phyloP scores from a whole-genome alignment of 1,284 basidiomycete species.

The Cystobasidium pallidum region DNA sequence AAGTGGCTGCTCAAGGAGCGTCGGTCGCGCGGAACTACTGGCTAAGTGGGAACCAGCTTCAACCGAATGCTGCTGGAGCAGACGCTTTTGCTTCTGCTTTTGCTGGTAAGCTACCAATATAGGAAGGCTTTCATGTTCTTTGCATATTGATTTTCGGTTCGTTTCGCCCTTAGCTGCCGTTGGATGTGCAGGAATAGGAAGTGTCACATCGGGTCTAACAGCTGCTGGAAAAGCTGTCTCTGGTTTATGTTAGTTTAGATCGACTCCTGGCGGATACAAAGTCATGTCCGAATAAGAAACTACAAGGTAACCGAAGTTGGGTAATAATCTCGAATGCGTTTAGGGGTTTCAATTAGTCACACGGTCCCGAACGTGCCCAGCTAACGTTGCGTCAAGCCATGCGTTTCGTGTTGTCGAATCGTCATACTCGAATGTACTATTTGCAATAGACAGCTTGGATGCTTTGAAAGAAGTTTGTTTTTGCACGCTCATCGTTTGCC shows the following conservation, averaged over 20 bases:
- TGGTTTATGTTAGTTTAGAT: conserved; percentile 23
- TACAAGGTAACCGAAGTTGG: neutral
- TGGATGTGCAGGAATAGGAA: conserved; percentile 27
- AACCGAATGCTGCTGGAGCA: conserved; percentile 37
- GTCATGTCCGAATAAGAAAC: neutral
- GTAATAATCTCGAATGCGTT: neutral
- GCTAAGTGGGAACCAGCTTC: conserved; percentile 16
- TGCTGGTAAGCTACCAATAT: conserved; percentile 15
- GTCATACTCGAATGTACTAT: neutral
- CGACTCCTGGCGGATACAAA: neutral
- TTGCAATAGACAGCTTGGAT: neutral
- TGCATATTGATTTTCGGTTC: neutral
- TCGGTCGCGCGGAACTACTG: conserved; percentile 33
- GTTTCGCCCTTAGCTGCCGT: conserved; percentile 19
- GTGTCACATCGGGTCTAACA: conserved; percentile 24
- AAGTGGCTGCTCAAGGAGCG: conserved; percentile 5
- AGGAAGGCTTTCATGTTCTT: neutral
- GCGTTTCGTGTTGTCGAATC: neutral
- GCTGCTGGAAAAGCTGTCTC: conserved; percentile 17
- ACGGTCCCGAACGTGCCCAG: neutral
- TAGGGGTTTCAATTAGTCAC: neutral
- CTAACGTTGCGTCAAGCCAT: neutral
- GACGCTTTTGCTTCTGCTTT: conserved; percentile 38
- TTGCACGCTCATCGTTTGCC: neutral
- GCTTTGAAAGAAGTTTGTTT: neutral